Percentiles rank a stretch among this genome's conserved stretches.
phyloP scores from a whole-genome alignment of 2,329 filamentous ascomycete species.

The Ustilaginoidea virens region DNA sequence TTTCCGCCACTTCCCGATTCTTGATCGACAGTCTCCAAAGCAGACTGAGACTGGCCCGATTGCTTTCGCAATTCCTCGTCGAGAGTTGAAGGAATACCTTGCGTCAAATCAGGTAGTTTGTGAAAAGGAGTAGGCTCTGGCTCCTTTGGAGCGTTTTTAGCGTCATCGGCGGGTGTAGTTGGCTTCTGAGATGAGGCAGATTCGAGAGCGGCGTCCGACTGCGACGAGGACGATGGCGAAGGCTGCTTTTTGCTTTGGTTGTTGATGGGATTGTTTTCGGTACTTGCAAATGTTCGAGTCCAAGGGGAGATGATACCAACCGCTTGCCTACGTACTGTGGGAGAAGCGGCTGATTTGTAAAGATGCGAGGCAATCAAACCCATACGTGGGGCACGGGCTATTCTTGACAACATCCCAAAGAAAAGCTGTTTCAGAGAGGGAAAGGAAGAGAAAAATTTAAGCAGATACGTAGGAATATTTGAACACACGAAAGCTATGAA shows the following conservation, averaged over 20 bases:
- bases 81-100: constrained; percentile 85
- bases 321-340: constrained; percentile 12
- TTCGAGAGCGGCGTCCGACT: constrained; percentile 5
- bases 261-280: constrained; percentile 4
- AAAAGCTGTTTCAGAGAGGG: too few species aligned
- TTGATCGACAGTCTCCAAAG: constrained; percentile 22
- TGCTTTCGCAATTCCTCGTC: constrained; percentile 51
- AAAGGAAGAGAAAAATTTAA: too few species aligned
- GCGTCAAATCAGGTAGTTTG: constrained; percentile 78
- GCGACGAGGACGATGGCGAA: background rate
- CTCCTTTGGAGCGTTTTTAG: constrained; percentile 16
- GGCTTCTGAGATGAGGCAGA: background rate
- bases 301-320: constrained; percentile 11
- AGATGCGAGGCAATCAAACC: constrained; percentile 15
- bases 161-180: background rate
- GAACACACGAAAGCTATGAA: too few species aligned
- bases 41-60: constrained; percentile 18
- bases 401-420: constrained; percentile 23
- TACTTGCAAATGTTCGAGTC: constrained; percentile 15
- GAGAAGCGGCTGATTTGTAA: constrained; percentile 11
- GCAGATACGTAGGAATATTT: too few species aligned
- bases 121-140: constrained; percentile 36
- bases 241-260: constrained; percentile 4
- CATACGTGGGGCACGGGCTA: constrained; percentile 18
- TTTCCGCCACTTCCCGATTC: constrained; percentile 16